phyloP scores from a whole-genome alignment of 495 filamentous ascomycete species.

The Bathelium albidoporum region DNA sequence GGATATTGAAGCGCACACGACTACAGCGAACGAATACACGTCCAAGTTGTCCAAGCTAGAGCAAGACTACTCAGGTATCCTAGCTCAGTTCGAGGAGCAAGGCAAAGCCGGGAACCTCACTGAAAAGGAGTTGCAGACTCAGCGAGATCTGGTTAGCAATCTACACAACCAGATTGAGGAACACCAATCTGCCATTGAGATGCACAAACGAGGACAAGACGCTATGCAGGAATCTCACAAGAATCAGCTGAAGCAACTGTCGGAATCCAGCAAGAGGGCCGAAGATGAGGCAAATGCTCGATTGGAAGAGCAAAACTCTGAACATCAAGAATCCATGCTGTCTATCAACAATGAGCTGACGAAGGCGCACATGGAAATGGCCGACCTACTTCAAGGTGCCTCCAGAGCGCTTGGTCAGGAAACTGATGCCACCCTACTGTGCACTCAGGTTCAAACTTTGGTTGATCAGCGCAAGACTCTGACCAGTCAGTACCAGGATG shows the following conservation, averaged over 20 bases:
- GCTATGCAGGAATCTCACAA: constrained; percentile 45
- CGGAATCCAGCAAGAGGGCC: constrained; percentile 36
- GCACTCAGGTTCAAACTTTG: constrained; percentile 38
- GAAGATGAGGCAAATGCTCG: constrained; percentile 10
- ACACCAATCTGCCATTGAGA: constrained; percentile 44
- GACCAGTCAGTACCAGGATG: constrained; percentile 27
- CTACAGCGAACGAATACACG: constrained; percentile 35
- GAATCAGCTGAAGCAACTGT: constrained; percentile 41
- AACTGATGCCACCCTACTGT: constrained; percentile 37
- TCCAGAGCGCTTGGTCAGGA: constrained; percentile 40
- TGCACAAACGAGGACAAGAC: constrained; percentile 44
- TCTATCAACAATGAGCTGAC: constrained; percentile 57
- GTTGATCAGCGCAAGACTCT: constrained; percentile 28
- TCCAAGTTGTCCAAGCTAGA: constrained; percentile 37
- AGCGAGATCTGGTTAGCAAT: constrained; percentile 33
- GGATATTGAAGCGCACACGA: constrained; percentile 71
- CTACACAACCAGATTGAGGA: constrained; percentile 38
- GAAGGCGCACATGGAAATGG: constrained; percentile 59
- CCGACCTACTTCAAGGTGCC: constrained; percentile 45
- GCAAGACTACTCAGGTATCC: constrained; percentile 33
- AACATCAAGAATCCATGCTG: constrained; percentile 49
- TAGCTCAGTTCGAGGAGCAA: constrained; percentile 42
- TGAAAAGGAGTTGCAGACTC: constrained; percentile 33
- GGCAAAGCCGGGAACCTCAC: constrained; percentile 32
- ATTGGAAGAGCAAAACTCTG: constrained; percentile 31